These are phyloP conservation scores for Cladorrhinum sp. DNA, from an alignment of 2,329 filamentous ascomycete genomes.

Conservation along the genomic window DNA sequence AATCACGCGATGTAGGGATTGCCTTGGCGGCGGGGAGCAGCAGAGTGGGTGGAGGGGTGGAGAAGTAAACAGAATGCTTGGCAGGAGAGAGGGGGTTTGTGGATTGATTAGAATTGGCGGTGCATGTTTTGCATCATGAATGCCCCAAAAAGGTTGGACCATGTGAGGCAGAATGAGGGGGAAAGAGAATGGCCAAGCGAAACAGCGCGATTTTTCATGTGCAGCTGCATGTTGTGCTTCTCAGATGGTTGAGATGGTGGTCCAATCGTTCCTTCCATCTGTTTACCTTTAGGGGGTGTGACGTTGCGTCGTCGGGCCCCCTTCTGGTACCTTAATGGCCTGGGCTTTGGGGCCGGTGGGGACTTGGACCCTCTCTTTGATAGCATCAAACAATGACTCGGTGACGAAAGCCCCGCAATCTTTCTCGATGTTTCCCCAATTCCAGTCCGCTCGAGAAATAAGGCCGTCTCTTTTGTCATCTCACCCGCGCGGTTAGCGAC, in stretches of 20 bases:
- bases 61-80: background rate
- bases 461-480: background rate
- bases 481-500: constrained; percentile 3
- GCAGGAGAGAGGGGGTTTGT: background rate
- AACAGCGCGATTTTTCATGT: background rate
- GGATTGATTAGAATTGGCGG: too few species aligned
- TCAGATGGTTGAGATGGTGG: background rate
- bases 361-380: background rate
- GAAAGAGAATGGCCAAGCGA: background rate
- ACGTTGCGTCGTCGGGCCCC: background rate
- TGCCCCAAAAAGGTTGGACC: background rate
- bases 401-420: background rate
- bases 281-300: background rate
- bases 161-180: background rate
- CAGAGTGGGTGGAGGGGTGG: constrained; percentile 5
- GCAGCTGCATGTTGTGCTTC: background rate
- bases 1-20: constrained; percentile 8
- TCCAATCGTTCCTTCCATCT: too few species aligned
- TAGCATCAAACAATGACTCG: background rate
- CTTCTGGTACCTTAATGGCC: background rate
- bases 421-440: background rate
- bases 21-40: background rate
- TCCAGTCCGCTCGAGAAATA: background rate
- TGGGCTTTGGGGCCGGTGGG: background rate
- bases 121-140: background rate